phyloP scores from a whole-genome alignment of 805 yeast genomes.

The Starmerella ratchasimensis region DNA sequence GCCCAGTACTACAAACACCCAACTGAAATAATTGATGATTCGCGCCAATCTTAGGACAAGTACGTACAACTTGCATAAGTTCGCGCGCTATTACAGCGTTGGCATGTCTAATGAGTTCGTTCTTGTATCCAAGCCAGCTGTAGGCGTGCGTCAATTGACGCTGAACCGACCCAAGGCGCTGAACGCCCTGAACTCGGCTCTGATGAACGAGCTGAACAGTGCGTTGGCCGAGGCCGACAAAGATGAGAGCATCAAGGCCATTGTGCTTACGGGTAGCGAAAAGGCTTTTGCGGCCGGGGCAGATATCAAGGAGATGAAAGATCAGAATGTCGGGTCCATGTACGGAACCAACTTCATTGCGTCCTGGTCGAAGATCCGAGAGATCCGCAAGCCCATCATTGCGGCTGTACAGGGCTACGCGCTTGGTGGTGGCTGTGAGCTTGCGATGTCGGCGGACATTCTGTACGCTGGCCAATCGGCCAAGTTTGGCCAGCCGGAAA shows the following conservation, averaged over 20 bases:
- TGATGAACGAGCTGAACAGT: slow-evolving; percentile 29
- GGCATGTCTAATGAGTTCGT: slow-evolving; percentile 27
- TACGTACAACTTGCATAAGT: background rate
- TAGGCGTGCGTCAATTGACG: slow-evolving; percentile 30
- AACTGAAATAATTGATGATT: background rate
- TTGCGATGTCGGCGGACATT: slow-evolving; percentile 41
- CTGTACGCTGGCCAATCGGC: slow-evolving; percentile 38
- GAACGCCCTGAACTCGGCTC: slow-evolving; percentile 30
- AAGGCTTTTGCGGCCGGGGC: slow-evolving; percentile 45
- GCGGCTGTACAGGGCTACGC: slow-evolving; percentile 45
- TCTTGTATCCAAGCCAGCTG: slow-evolving; percentile 29
- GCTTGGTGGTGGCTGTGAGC: slow-evolving; percentile 44
- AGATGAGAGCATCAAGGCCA: slow-evolving; percentile 32
- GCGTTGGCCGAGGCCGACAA: slow-evolving; percentile 29
- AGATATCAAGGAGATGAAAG: slow-evolving; percentile 39
- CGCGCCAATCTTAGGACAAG: too few species aligned
- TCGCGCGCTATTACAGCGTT: slow-evolving; percentile 15
- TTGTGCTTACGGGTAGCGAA: slow-evolving; percentile 35
- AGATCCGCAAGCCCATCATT: slow-evolving; percentile 35
- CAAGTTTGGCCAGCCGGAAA: slow-evolving; percentile 42
- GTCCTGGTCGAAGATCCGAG: slow-evolving; percentile 30
- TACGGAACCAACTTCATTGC: slow-evolving; percentile 28
- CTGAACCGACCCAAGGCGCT: slow-evolving; percentile 35
- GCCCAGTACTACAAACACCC: background rate
- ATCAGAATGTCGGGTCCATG: slow-evolving; percentile 28